These are phyloP conservation scores for Lachnellula willkommii DNA, from an alignment of 2,329 filamentous ascomycete species.

Conservation along the genomic window DNA sequence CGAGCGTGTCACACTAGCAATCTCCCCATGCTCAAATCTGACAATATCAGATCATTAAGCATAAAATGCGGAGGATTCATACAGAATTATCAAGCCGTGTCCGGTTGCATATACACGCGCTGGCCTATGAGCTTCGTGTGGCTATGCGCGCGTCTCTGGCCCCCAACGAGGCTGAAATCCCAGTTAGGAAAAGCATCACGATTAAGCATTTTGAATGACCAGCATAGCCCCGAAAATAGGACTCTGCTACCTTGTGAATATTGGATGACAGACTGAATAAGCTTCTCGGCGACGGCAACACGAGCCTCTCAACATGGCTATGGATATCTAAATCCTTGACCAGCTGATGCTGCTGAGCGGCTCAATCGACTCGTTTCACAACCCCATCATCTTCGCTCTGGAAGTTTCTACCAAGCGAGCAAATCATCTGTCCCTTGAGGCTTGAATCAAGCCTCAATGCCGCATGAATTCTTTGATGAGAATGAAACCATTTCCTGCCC, in stretches of 20 bases:
- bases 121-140: background rate
- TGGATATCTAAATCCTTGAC: background rate
- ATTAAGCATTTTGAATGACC: background rate
- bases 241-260: background rate
- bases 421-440: background rate
- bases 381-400: background rate
- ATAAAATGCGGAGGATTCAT: background rate
- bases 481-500: background rate
- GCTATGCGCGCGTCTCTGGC: conserved; percentile 1
- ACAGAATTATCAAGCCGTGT: background rate
- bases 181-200: background rate
- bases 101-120: no score
- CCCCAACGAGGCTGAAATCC: background rate
- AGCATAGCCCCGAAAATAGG: background rate
- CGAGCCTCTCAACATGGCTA: background rate
- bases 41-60: conserved; percentile 1
- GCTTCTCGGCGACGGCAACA: no score
- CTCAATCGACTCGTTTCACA: background rate
- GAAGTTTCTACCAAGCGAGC: background rate
- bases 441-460: background rate
- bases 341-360: background rate
- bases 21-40: background rate
- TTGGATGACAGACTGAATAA: background rate
- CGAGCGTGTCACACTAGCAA: background rate
- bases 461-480: background rate